Base-by-base conservation (phyloP, 2,329 filamentous ascomycete genomes). In the Leptographium procerum region DNA sequence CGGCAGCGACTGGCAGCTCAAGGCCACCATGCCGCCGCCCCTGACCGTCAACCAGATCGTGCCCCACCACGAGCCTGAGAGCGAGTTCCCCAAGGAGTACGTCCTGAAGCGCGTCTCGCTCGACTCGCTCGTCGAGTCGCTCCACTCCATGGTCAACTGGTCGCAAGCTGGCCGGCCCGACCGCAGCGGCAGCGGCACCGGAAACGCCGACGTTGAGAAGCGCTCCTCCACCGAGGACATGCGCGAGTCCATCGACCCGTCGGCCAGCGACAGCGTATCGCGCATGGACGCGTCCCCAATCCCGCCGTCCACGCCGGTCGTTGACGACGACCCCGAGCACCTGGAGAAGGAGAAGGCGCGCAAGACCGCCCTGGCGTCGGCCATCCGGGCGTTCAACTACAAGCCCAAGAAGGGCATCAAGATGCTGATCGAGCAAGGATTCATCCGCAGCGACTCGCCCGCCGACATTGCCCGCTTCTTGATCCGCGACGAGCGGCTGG, bases 321-420 rank as follows among this genome's bases (percentile, higher is more conserved):
- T 84, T 4, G 91, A 96, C 59, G 95, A 99, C 67, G 94, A 99
- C 66, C 92, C 92, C 0, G 90, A 85, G 62, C 87, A 96, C 66
- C 77, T 99, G n/a, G 94, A 97, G 67, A 95, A 88, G 70, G 90
- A 91, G 58, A 97, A 97, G 73, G 89, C 91, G 61, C 83, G 87
- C 62, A 99, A 99, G 74, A 97, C 90, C 8, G 94, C 94, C 0
- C 75, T 97, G 61, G 88, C 86, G 56, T 94, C 95, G 65, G 92
- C 88, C 2, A 87, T 96, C 57, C 84, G 86, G 55, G 87, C 90
- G 62, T 99, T 99, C 79, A 99, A 99, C 70, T 96, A 92, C 77
- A 99, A 99, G 70, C 91, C 95, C 0, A 99, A 99, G 72, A 84
- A 88, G 60, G 95, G 94, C 7, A 83, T 99, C 68, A 96, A 96